Conservation (phyloP, 306 rosid genomes). For the Geum urbanum region DNA sequence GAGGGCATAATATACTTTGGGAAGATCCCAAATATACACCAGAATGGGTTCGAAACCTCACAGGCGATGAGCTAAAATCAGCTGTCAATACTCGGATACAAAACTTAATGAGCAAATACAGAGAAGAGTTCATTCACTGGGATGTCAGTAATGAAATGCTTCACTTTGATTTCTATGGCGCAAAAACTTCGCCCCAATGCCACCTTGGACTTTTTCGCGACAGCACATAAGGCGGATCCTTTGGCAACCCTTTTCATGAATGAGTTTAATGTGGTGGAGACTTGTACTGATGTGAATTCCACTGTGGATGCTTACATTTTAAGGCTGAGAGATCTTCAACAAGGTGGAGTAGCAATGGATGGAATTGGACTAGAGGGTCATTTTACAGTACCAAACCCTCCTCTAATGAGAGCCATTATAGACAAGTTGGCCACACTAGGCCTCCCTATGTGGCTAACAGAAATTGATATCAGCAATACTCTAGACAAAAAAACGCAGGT, state of each 20-base stretch:
- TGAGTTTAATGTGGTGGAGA: constrained; percentile 89
- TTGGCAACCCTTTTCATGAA: constrained; percentile 78
- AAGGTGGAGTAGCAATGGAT: constrained; percentile 64
- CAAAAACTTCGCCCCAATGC: constrained; percentile 65
- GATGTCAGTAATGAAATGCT: constrained; percentile 97
- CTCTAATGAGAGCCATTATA: constrained; percentile 69
- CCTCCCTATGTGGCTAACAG: constrained; percentile 89
- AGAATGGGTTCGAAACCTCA: constrained; percentile 67
- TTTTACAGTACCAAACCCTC: constrained; percentile 61
- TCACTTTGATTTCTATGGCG: constrained; percentile 90
- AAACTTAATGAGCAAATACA: constrained; percentile 67
- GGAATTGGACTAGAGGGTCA: constrained; percentile 93
- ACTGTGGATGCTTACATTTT: constrained; percentile 63
- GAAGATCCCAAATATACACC: constrained; percentile 81
- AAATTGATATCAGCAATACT: constrained; percentile 74
- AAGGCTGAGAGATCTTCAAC: constrained; percentile 44
- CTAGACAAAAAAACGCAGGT: constrained; percentile 61
- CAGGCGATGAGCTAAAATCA: constrained; percentile 35
- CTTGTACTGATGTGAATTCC: constrained; percentile 69
- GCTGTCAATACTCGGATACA: constrained; percentile 60
- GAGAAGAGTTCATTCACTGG: constrained; percentile 79
- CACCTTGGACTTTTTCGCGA: constrained; percentile 54
- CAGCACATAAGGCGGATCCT: constrained; percentile 71
- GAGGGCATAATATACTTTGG: constrained; percentile 97
- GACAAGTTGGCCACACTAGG: constrained; percentile 81